Base-by-base conservation (phyloP, 129 eudicot species). In the Helichrysum umbraculigerum region DNA sequence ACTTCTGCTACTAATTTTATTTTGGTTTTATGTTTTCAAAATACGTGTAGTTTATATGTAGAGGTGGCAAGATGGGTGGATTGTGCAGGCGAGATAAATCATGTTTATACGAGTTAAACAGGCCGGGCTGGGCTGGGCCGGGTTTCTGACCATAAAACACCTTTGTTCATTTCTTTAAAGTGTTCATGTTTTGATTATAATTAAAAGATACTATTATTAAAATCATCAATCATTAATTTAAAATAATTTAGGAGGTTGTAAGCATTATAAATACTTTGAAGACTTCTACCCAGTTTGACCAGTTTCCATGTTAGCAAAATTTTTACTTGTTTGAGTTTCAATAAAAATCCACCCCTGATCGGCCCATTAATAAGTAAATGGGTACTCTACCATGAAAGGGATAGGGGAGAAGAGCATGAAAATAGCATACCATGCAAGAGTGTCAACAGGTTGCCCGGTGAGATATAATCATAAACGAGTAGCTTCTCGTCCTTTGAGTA, bases 401-500 rank as follows among this genome's bases (percentile, higher is more conserved):
- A 5, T 10, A 15, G 0, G 35, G 5, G 74, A 66, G 66, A 32
- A 33, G 17, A 51, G 50, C 11, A 11, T 30, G 78, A 25, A 25
- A 28, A 20, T 19, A 29, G 37, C 79, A 54, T 86, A 90, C 96
- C 92, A 68, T 90, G 96, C 84, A 90, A 78, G 60, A 87, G 86
- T 17, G 84, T 72, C 16, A 87, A 85, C 83, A 90, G 73, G 89
- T 89, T 90, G 41, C 96, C 91, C 7, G 63, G 78, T 3, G 92
- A 56, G 75, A 87, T 66, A 72, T 87, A 87, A 80, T 87, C 96
- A 44, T 80, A 85, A 28, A 90, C 91, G 3, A 90, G 84, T 30
- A 90, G 89, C 88, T 90, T 90, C 82, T 91, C 97, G 68, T 91
- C 97, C 59, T 86, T 91, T 7, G 91, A 84, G 80, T 86, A 91